These are phyloP conservation scores for Hypericum perforatum DNA, from an alignment of 345 rosid species.

Conservation along the genomic window DNA sequence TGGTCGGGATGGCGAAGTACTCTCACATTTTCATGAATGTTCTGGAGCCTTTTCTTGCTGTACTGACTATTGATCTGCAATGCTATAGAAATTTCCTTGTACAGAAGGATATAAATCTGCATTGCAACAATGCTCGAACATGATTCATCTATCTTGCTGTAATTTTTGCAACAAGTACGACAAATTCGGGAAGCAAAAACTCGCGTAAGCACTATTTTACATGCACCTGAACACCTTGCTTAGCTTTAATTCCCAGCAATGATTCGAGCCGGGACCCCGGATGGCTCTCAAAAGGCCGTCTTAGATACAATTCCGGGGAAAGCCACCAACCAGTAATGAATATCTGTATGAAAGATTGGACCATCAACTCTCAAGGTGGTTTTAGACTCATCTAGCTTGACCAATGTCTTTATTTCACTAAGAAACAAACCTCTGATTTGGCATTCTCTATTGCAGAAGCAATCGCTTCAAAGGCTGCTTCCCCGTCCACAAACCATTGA, in stretches of 20 bases:
- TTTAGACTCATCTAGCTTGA: not conserved
- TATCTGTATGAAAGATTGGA: constrained; percentile 36
- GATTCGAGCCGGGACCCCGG: constrained; percentile 60
- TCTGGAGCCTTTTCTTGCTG: constrained; percentile 66
- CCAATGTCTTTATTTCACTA: not conserved
- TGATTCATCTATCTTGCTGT: not conserved
- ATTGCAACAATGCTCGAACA: not conserved
- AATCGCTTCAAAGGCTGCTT: constrained; percentile 86
- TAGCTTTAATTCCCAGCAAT: constrained; percentile 75
- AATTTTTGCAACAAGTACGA: no score
- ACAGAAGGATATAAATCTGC: constrained; percentile 86
- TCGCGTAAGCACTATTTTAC: not conserved
- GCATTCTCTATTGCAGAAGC: constrained; percentile 75
- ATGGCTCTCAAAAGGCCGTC: constrained; percentile 69
- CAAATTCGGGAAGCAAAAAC: no score
- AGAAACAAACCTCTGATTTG: constrained; percentile 60
- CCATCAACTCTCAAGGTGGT: constrained; percentile 4
- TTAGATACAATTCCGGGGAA: constrained; percentile 83
- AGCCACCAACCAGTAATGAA: constrained; percentile 98
- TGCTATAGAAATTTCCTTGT: constrained; percentile 87
- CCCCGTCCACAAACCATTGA: constrained; percentile 87
- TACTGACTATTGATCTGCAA: constrained; percentile 77
- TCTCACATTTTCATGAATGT: constrained; percentile 71
- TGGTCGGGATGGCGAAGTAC: constrained; percentile 91
- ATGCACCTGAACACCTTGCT: constrained; percentile 76